Evolutionary conservation across 192 early-diverging fungal genomes (phyloP), one percentile per base, ranked within the genome.

Genomic region (Diversispora epigaea): DNA sequence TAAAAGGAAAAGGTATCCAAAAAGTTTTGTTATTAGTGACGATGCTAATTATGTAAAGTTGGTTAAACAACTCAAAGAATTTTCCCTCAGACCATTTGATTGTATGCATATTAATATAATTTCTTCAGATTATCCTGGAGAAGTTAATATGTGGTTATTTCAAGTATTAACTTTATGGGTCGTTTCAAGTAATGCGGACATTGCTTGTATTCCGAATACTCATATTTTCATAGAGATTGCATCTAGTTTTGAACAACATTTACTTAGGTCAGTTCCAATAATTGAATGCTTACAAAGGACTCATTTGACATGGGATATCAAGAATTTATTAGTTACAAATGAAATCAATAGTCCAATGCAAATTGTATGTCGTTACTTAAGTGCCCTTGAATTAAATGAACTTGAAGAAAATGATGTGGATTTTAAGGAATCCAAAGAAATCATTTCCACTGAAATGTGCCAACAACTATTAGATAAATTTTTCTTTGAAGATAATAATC

Each of bases 131-230:
- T 10, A 68, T 76, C 65, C 63, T 25, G 17, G 39, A 11, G 75
- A 76, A 22, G 55, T 76, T 7, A 76, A 76, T 46, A 76, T 68
- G 22, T 67, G 68, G 39, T 46, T 76, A 14, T 76, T 76, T 68
- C 64, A 76, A 40, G 15, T 76, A 25, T 67, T 76, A 17, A 58
- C 67, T 4, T 61, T 76, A 10, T 45, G 75, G 8, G 55, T 76
- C 11, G 50, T 76, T 12, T 66, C 62, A 6, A 43, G 55, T 43
- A 19, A 54, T 39, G 19, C n/a, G 9, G n/a, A 64, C 41, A 76
- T 76, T 39, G 63, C 65, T 46, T 11, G 7, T 4, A 9, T 76
- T 41, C 75, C 58, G 6, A 14, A 22, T 32, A 71, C 19, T 5
- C 12, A 6, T 32, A 19, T 71, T 25, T 77, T 64, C 46, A 77